phyloP scores from a whole-genome alignment of 2,329 filamentous ascomycete genomes.

The Ascochyta fabae region DNA sequence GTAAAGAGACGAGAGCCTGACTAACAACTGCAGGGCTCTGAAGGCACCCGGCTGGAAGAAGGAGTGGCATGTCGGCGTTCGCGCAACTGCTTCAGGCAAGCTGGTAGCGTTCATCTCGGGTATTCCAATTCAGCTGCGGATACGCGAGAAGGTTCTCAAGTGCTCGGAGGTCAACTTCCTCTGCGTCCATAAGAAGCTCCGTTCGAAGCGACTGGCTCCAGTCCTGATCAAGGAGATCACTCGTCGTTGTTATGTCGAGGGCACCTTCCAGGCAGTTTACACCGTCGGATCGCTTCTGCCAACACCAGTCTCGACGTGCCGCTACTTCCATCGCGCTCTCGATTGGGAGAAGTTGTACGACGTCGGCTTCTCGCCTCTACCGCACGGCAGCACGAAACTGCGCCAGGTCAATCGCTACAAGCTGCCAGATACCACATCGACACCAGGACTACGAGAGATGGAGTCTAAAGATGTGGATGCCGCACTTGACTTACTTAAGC shows the following conservation, averaged over 20 bases:
- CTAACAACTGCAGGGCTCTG: slow-evolving; percentile 70
- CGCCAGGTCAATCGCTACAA: slow-evolving; percentile 87
- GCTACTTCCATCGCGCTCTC: slow-evolving; percentile 92
- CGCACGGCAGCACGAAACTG: slow-evolving; percentile 79
- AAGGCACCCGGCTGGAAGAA: slow-evolving; percentile 93
- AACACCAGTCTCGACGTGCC: slow-evolving; percentile 87
- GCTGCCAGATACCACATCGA: slow-evolving; percentile 75
- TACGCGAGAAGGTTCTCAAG: slow-evolving; percentile 76
- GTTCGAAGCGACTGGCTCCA: slow-evolving; percentile 87
- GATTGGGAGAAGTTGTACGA: slow-evolving; percentile 98
- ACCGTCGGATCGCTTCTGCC: slow-evolving; percentile 91
- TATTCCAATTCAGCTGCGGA: slow-evolving; percentile 81
- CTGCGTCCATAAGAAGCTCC: slow-evolving; percentile 96
- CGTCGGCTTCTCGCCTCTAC: slow-evolving; percentile 90
- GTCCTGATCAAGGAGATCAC: slow-evolving; percentile 98
- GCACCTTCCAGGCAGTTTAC: slow-evolving; percentile 94
- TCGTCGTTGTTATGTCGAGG: slow-evolving; percentile 82
- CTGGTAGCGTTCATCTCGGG: slow-evolving; percentile 96
- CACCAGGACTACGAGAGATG: slow-evolving; percentile 80
- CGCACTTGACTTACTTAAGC: slow-evolving; percentile 75
- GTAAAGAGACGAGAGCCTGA: not conserved
- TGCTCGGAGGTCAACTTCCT: slow-evolving; percentile 98
- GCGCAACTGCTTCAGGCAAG: slow-evolving; percentile 80
- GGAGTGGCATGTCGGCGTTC: slow-evolving; percentile 94
- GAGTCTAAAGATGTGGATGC: slow-evolving; percentile 76